Conservation (phyloP, 768 basidiomycete genomes). For the Pleurotus eryngii region DNA sequence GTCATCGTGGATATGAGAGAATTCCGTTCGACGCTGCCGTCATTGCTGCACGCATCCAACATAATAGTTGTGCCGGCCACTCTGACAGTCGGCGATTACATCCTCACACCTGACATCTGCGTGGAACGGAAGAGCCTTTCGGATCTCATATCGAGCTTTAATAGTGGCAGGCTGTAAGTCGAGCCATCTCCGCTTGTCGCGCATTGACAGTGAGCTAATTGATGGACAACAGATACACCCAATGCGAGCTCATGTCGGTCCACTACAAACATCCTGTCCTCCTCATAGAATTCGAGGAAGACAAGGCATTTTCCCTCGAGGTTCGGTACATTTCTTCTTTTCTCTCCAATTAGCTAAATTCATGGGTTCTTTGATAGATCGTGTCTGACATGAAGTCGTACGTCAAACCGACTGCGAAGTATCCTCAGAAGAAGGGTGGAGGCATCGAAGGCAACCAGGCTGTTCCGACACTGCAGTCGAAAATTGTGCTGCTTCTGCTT, state of each 20-base stretch:
- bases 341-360: too few species aligned
- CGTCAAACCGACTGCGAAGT: constrained; percentile 58
- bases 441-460: constrained; percentile 29
- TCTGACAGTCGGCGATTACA: constrained; percentile 93
- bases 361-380: constrained; percentile 32
- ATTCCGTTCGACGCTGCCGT: constrained; percentile 90
- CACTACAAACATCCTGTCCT: constrained; percentile 94
- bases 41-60: constrained; percentile 79
- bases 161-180: constrained; percentile 87
- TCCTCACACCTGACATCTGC: constrained; percentile 91
- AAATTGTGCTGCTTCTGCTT: constrained; percentile 85
- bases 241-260: constrained; percentile 95
- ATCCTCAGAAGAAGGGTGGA: constrained; percentile 47
- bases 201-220: too few species aligned
- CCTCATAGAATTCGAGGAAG: constrained; percentile 96
- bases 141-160: constrained; percentile 91
- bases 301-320: constrained; percentile 90
- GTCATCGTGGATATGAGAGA: constrained; percentile 97
- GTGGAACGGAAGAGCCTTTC: constrained; percentile 94
- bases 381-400: constrained; percentile 67
- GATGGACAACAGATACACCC: constrained; percentile 68
- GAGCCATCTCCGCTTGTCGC: not conserved
- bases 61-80: constrained; percentile 87
- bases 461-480: constrained; percentile 74
- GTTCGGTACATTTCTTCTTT: constrained; percentile 33